Base-by-base conservation (phyloP, 805 yeast genomes). In the Starmerella bacillaris region DNA sequence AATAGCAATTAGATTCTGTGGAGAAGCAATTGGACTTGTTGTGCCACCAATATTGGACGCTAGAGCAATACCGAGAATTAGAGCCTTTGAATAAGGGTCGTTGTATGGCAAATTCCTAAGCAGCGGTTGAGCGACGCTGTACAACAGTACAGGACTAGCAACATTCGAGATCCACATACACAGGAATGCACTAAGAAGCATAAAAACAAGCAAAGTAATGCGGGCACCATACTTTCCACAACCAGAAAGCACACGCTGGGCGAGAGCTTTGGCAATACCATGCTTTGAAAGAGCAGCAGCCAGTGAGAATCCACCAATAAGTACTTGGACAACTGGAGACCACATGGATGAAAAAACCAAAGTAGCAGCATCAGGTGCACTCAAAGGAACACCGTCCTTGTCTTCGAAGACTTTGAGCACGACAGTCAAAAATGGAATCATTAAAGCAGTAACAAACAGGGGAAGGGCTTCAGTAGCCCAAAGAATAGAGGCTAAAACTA, bases 401-500 rank as follows among this genome's bases (percentile, higher is more conserved):
- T 33, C 33, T 2, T 51, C 37, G n/a, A 61, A 60, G 1, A 82
- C 83, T 3, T 73, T 68, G 16, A 82, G 62, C 1, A 72, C 54
- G 1, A 89, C 92, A 27, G 82, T 71, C 34, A 86, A 58, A 31
- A 86, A 60, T 1, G 98, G 98, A 15, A 89, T 69, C 24, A 80
- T 49, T 37, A 86, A 55, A 0, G 95, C 76, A 2, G 98, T 86
- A 12, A 78, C 92, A 56, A 80, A 89, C 29, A 86, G 60, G 4
- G 96, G 96, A 43, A 86, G 71, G 0, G 94, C 71, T 51, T 86
- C 98, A 8, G 95, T 79, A 0, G 96, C 95, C 98, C 96, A 86
- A 18, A 84, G 60, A 33, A 84, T 51, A 0, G 95, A 83, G 1
- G 93, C 74, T 46, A 79, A 70, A 3, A 78, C 65, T 31, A 89